Evolutionary conservation across 371 early-diverging fungal species (phyloP).

Genomic region (Mucor sp.): DNA sequence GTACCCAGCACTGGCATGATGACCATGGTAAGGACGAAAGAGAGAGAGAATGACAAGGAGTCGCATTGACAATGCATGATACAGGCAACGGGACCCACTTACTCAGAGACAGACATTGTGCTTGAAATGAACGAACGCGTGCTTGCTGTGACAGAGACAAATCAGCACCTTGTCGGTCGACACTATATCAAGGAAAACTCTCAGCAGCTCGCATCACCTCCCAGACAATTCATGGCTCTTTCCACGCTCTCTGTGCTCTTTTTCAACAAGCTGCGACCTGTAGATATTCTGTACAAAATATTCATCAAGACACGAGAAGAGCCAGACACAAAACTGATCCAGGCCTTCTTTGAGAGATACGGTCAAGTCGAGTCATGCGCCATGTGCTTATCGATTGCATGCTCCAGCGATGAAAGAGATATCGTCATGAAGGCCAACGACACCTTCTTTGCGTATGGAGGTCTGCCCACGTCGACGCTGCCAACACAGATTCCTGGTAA

Average conservation of each 20-base stretch:
- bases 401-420: constrained; percentile 23
- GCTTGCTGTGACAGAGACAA: constrained; percentile 54
- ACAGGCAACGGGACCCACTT: neutral
- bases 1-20: neutral
- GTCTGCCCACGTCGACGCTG: constrained; percentile 44
- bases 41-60: neutral
- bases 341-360: constrained; percentile 56
- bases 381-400: constrained; percentile 74
- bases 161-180: constrained; percentile 6
- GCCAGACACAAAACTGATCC: constrained; percentile 43
- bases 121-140: neutral
- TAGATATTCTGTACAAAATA: constrained; percentile 51
- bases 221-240: constrained; percentile 71
- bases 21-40: neutral
- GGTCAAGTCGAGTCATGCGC: constrained; percentile 69
- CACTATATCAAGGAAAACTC: constrained; percentile 57
- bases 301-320: neutral
- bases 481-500: constrained; percentile 9
- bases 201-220: constrained; percentile 57
- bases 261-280: constrained; percentile 72
- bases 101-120: neutral
- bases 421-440: constrained; percentile 41
- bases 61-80: neutral
- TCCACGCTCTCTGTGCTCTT: constrained; percentile 69
- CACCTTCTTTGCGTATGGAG: constrained; percentile 67